Evolutionary conservation across 78 protist species (phyloP).

Genomic region (Dictyostelium capitatum): DNA sequence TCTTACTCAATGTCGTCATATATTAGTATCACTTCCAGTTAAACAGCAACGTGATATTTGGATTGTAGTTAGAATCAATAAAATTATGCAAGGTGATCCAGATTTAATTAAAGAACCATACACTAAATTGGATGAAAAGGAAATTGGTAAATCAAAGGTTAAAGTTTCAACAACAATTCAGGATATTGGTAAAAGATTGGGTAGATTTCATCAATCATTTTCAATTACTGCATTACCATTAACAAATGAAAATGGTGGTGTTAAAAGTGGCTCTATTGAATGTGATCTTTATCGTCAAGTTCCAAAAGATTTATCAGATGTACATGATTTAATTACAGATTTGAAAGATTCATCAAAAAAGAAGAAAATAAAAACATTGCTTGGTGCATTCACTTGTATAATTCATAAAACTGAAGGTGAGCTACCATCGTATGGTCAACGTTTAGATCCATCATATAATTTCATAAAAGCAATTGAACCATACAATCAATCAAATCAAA

Average conservation of each 20-base stretch:
- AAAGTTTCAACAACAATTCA: constrained; percentile 25
- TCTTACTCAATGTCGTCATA: constrained; percentile 52
- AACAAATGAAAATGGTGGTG: constrained; percentile 18
- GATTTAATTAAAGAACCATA: constrained; percentile 55
- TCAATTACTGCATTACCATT: constrained; percentile 27
- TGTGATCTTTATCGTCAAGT: constrained; percentile 38
- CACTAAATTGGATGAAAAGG: constrained; percentile 43
- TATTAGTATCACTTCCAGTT: constrained; percentile 45
- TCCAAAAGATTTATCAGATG: constrained; percentile 38
- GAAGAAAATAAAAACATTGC: constrained; percentile 45
- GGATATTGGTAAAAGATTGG: constrained; percentile 54
- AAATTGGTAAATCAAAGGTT: constrained; percentile 27
- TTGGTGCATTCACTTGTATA: constrained; percentile 41
- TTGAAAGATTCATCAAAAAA: constrained; percentile 35
- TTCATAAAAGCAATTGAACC: constrained; percentile 34
- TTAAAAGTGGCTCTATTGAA: neutral
- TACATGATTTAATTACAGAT: constrained; percentile 42
- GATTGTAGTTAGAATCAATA: constrained; percentile 47
- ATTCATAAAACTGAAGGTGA: constrained; percentile 51
- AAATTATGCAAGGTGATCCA: constrained; percentile 76
- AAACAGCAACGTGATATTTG: constrained; percentile 60
- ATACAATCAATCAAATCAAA: neutral
- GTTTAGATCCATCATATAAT: constrained; percentile 66
- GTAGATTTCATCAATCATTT: constrained; percentile 44
- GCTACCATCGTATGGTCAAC: constrained; percentile 26